phyloP scores from a whole-genome alignment of 2,329 filamentous ascomycete species.

The Tolypocladium ovalisporum region DNA sequence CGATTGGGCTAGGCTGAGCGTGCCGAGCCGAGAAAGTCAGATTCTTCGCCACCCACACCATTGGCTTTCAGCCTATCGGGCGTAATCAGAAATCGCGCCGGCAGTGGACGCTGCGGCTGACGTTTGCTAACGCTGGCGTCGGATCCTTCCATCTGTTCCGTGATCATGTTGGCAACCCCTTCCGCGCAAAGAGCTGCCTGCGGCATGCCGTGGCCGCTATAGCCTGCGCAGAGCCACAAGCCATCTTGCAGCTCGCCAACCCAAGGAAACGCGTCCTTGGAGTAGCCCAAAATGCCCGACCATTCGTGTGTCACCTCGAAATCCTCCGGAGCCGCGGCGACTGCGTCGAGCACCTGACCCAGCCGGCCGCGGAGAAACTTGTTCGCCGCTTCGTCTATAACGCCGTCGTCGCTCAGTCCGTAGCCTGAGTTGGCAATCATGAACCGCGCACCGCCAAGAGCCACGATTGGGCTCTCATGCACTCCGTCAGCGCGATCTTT shows the following conservation, averaged over 20 bases:
- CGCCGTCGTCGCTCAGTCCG: not conserved
- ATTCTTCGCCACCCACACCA: not conserved
- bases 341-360: not conserved
- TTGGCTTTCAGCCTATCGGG: not conserved
- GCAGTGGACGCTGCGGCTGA: not conserved
- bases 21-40: not conserved
- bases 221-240: not conserved
- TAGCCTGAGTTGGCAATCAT: not conserved
- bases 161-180: not conserved
- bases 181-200: not conserved
- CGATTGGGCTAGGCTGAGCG: not conserved
- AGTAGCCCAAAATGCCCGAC: not conserved
- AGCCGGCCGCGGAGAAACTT: not conserved
- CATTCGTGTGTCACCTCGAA: not conserved
- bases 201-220: not conserved
- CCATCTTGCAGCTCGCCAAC: not conserved
- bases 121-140: not conserved
- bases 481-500: not conserved
- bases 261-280: not conserved
- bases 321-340: not conserved
- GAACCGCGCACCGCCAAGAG: not conserved
- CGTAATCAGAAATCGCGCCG: not conserved
- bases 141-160: not conserved
- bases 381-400: not conserved
- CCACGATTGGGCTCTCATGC: not conserved